Percentiles rank a stretch among this genome's conserved stretches.
Conservation (phyloP, 2,329 filamentous ascomycete genomes). For the Fusarium papillatum region DNA sequence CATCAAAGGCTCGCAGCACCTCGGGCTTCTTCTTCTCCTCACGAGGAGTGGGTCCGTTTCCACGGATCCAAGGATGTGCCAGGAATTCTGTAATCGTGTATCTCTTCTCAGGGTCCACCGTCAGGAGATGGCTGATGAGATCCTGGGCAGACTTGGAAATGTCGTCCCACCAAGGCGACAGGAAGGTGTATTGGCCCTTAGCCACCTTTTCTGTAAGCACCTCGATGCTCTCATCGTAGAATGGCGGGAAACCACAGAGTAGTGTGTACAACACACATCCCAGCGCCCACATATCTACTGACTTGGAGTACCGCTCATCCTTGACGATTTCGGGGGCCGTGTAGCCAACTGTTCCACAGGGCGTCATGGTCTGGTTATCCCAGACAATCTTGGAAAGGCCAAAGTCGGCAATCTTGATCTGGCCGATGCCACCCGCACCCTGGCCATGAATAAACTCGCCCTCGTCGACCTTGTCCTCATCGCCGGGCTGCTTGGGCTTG, state of each 20-base stretch:
- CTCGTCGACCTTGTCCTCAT: constrained; percentile 98
- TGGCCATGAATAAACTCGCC: constrained; percentile 89
- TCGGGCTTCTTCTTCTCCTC: constrained; percentile 71
- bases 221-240: constrained; percentile 98
- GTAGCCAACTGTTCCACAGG: constrained; percentile 98
- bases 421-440: constrained; percentile 91
- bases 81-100: constrained; percentile 96
- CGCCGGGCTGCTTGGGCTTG: constrained; percentile 85
- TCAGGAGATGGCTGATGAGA: constrained; percentile 91
- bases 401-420: constrained; percentile 98
- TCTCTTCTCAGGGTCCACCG: constrained; percentile 94
- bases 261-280: constrained; percentile 98
- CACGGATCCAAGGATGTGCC: constrained; percentile 92
- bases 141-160: constrained; percentile 97
- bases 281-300: constrained; percentile 99
- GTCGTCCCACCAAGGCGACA: constrained; percentile 99
- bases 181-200: constrained; percentile 95
- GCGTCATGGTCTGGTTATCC: constrained; percentile 98
- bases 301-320: constrained; percentile 98
- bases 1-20: constrained; percentile 68
- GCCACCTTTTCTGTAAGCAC: constrained; percentile 98
- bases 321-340: constrained; percentile 99
- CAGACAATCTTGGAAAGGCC: constrained; percentile 98
- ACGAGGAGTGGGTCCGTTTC: constrained; percentile 68
- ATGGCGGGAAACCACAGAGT: constrained; percentile 96